Conservation (phyloP, 2,329 filamentous ascomycete species). For the Chaetomium globosum region DNA sequence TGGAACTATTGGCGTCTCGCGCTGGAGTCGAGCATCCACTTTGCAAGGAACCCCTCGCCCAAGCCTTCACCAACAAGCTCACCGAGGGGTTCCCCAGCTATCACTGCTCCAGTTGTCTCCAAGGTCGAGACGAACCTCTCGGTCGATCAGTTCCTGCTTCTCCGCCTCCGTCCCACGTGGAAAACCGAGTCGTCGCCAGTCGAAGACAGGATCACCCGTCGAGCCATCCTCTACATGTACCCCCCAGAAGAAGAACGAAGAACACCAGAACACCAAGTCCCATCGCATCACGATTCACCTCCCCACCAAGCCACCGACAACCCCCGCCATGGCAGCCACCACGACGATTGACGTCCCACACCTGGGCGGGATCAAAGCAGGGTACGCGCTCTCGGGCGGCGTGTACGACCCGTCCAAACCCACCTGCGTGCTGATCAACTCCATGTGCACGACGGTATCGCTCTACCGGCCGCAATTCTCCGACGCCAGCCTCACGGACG, state of each 20-base stretch:
- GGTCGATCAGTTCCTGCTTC: not conserved
- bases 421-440: conserved; percentile 56
- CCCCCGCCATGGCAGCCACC: conserved; percentile 43
- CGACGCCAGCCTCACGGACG: conserved; percentile 45
- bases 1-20: not conserved
- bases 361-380: conserved; percentile 51
- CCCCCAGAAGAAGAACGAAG: not conserved
- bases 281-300: not conserved
- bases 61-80: not conserved
- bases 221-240: not conserved
- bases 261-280: not conserved
- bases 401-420: conserved; percentile 54
- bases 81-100: not conserved
- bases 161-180: not conserved
- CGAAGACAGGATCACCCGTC: not conserved
- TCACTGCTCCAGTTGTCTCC: not conserved
- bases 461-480: conserved; percentile 51
- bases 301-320: not conserved
- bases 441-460: conserved; percentile 53
- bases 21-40: not conserved
- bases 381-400: conserved; percentile 41
- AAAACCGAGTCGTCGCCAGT: not conserved
- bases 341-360: conserved; percentile 52
- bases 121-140: not conserved
- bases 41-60: not conserved